Percentiles rank a stretch among this genome's conserved stretches.
Conservation (phyloP, 169 alveolate genomes). For the Plasmodium blacklocki region DNA sequence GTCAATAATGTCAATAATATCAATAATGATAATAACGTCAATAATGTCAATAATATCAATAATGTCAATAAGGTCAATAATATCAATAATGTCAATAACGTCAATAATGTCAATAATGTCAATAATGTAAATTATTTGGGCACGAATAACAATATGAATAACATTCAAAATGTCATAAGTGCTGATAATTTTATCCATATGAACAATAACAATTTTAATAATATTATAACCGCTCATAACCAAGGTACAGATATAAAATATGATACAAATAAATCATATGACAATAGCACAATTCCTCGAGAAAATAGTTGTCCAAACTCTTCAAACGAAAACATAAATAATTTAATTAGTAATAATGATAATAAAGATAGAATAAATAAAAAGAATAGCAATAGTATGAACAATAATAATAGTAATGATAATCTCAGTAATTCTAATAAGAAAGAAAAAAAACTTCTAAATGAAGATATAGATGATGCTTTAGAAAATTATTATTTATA, state of each 20-base stretch:
- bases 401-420: too few relatives aligned
- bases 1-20: too few relatives aligned
- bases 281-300: not conserved
- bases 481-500: slow-evolving; percentile 38
- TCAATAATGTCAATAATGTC: not conserved
- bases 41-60: too few relatives aligned
- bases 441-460: slow-evolving; percentile 4
- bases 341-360: not conserved
- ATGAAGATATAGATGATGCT: slow-evolving; percentile 18
- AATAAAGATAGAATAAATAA: slow-evolving; percentile 7
- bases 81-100: too few relatives aligned
- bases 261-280: not conserved
- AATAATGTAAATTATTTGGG: not conserved
- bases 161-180: not conserved
- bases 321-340: not conserved
- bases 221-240: too few relatives aligned
- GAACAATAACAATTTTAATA: too few relatives aligned
- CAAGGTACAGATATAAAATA: too few relatives aligned
- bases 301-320: not conserved
- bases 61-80: too few relatives aligned
- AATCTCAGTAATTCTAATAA: too few relatives aligned
- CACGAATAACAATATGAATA: not conserved
- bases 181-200: too few relatives aligned
- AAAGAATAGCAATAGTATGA: not conserved
- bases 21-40: too few relatives aligned